phyloP scores from a whole-genome alignment of 768 basidiomycete species.

The Tylopilus cervinicoccineus region DNA sequence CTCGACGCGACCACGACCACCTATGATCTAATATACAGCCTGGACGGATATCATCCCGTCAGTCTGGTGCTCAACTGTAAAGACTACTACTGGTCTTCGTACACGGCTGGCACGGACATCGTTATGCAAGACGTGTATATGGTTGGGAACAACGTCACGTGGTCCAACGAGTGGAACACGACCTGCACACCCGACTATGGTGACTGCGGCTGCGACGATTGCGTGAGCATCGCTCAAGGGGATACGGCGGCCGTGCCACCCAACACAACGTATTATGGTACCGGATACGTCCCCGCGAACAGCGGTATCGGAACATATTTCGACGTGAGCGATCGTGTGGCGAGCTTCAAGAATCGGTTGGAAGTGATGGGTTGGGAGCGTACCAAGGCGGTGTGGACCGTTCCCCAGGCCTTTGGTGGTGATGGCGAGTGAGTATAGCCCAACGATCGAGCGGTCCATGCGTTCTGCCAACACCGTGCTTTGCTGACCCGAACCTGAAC shows the following conservation, averaged over 20 bases:
- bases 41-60: conserved; percentile 67
- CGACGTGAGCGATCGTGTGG: conserved; percentile 65
- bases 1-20: conserved; percentile 49
- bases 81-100: conserved; percentile 59
- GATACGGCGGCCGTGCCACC: conserved; percentile 27
- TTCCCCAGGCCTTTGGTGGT: conserved; percentile 71
- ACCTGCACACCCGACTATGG: conserved; percentile 63
- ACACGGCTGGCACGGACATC: conserved; percentile 63
- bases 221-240: conserved; percentile 43
- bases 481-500: background rate
- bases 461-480: background rate
- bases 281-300: conserved; percentile 21
- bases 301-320: conserved; percentile 42
- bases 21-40: conserved; percentile 52
- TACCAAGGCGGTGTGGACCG: conserved; percentile 71
- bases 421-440: conserved; percentile 29
- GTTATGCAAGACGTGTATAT: conserved; percentile 60
- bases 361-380: conserved; percentile 65
- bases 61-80: conserved; percentile 63
- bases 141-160: conserved; percentile 58
- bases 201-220: conserved; percentile 72
- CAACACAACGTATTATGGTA: conserved; percentile 18
- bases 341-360: conserved; percentile 56
- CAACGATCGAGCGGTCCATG: background rate
- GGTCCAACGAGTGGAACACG: conserved; percentile 58